Evolutionary conservation across 208 protist species (phyloP).

Genomic region (Leishmania braziliensis): DNA sequence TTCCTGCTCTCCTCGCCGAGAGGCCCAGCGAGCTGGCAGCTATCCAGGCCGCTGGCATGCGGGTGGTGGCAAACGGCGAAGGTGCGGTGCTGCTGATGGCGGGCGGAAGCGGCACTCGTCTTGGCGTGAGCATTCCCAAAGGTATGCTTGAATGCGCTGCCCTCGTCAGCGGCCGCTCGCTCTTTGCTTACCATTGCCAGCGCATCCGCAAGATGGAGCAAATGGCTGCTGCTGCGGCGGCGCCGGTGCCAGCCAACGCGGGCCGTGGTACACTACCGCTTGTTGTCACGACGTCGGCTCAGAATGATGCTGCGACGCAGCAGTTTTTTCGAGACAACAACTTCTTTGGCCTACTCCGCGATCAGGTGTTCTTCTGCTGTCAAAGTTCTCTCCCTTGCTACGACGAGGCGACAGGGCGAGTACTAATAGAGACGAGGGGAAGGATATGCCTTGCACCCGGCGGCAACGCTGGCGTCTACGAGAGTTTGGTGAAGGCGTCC

Average conservation of each 20-base stretch:
- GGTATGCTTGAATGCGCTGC: conserved; percentile 80
- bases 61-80: conserved; percentile 79
- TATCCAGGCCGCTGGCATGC: conserved; percentile 51
- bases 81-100: conserved; percentile 96
- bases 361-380: conserved; percentile 95
- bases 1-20: conserved; percentile 20
- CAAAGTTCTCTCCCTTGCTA: conserved; percentile 95
- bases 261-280: conserved; percentile 37
- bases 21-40: conserved; percentile 13
- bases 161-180: conserved; percentile 63
- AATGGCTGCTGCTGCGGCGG: conserved; percentile 47
- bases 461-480: conserved; percentile 97
- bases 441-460: conserved; percentile 91
- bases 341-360: conserved; percentile 94
- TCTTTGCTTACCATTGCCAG: conserved; percentile 98
- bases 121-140: conserved; percentile 97
- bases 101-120: conserved; percentile 98
- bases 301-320: conserved; percentile 92
- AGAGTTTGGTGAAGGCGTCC: conserved; percentile 34
- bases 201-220: conserved; percentile 84
- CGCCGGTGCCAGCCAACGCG: background rate
- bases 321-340: conserved; percentile 92
- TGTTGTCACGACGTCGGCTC: conserved; percentile 97
- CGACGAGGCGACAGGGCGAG: conserved; percentile 87
- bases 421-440: conserved; percentile 84